Conservation (phyloP, 1,139 yeast genomes). For the Pneumocystis wakefieldiae region DNA sequence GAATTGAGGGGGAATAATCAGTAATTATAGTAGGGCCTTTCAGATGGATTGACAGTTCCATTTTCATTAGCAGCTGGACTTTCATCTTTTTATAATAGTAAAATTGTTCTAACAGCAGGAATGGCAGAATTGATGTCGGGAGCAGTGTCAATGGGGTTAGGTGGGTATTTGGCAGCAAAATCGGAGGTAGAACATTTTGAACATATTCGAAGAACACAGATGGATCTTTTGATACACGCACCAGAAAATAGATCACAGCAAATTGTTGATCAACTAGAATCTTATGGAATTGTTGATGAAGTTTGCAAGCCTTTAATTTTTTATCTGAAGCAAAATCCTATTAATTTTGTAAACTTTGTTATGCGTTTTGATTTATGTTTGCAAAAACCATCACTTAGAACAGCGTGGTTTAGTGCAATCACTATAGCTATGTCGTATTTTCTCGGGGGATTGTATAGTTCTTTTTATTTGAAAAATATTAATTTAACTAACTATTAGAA, state of each 20-base stretch:
- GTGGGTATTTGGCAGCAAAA: conserved; percentile 71
- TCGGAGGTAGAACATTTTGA: conserved; percentile 50
- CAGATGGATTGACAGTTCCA: conserved; percentile 73
- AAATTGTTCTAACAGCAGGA: conserved; percentile 70
- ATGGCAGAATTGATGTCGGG: conserved; percentile 76
- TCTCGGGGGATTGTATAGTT: conserved; percentile 47
- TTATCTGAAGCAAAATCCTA: conserved; percentile 50
- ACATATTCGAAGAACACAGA: conserved; percentile 47
- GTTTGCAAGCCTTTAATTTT: conserved; percentile 45
- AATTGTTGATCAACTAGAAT: conserved; percentile 51
- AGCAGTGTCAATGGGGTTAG: conserved; percentile 73
- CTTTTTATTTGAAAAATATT: background rate
- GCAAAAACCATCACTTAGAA: conserved; percentile 67
- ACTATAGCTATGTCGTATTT: conserved; percentile 66
- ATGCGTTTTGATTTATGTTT: conserved; percentile 60
- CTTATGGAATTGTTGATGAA: conserved; percentile 50
- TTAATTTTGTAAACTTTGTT: conserved; percentile 50
- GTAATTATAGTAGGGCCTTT: conserved; percentile 65
- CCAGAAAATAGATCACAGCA: conserved; percentile 41
- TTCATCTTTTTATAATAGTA: conserved; percentile 56
- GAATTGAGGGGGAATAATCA: conserved; percentile 43
- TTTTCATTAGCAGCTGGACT: conserved; percentile 76
- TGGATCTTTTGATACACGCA: conserved; percentile 35
- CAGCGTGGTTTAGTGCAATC: conserved; percentile 60
- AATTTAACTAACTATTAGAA: conserved; percentile 15